Conservation (phyloP, 2,329 filamentous ascomycete genomes). For the Dryadomyces quercus-mongolicae region DNA sequence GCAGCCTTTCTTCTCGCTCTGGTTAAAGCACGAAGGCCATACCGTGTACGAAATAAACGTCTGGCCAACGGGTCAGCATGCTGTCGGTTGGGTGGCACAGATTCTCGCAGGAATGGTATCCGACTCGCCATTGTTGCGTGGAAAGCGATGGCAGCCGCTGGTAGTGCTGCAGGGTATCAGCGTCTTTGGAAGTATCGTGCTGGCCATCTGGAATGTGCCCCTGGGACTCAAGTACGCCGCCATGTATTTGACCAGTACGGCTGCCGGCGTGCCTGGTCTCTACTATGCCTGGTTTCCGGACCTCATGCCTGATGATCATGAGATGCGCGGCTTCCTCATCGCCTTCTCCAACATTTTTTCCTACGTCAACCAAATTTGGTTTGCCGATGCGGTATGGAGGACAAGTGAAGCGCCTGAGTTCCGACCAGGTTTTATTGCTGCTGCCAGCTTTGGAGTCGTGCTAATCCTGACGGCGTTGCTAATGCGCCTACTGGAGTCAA, state of each 20-base stretch:
- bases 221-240: conserved; percentile 42
- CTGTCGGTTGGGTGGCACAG: conserved; percentile 2
- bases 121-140: conserved; percentile 3
- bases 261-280: conserved; percentile 33
- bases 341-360: conserved; percentile 7
- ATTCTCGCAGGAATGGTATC: conserved; percentile 6
- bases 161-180: conserved; percentile 4
- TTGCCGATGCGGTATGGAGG: conserved; percentile 2
- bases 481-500: neutral
- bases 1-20: conserved; percentile 41
- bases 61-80: conserved; percentile 34
- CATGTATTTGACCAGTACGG: conserved; percentile 50
- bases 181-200: conserved; percentile 4
- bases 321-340: conserved; percentile 7
- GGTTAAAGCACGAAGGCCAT: conserved; percentile 31
- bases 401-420: conserved; percentile 3
- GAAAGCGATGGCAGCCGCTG: conserved; percentile 4
- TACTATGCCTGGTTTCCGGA: conserved; percentile 7
- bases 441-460: neutral
- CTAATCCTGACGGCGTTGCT: neutral
- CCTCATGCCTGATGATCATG: conserved; percentile 6
- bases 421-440: conserved; percentile 3
- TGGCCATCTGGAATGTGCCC: conserved; percentile 6
- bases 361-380: conserved; percentile 9
- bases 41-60: conserved; percentile 29